Conservation (phyloP, 2,329 filamentous ascomycete species). For the Chrysoporthe cubensis region DNA sequence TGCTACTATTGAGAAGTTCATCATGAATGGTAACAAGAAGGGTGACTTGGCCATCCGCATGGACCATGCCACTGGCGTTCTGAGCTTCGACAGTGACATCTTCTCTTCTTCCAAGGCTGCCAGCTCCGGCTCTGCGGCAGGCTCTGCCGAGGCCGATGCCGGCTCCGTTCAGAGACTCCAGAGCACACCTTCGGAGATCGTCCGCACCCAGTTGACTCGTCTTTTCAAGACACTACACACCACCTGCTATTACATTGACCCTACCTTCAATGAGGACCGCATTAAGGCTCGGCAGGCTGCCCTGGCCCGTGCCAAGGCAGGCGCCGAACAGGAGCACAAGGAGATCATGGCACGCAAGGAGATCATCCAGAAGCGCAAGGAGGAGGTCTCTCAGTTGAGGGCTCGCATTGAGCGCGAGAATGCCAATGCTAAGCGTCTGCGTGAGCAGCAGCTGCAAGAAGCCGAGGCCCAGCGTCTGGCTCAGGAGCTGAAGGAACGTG, state of each 20-base stretch:
- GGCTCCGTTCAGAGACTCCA: constrained; percentile 92
- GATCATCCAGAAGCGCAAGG: constrained; percentile 95
- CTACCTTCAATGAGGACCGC: constrained; percentile 81
- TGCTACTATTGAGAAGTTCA: constrained; percentile 97
- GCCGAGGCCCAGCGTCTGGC: constrained; percentile 86
- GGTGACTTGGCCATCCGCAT: constrained; percentile 95
- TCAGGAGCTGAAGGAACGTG: constrained; percentile 91
- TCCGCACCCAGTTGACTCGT: constrained; percentile 90
- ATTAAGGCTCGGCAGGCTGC: constrained; percentile 79
- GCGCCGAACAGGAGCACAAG: constrained; percentile 88
- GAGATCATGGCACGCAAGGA: constrained; percentile 85
- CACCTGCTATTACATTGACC: constrained; percentile 95
- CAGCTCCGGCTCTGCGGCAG: constrained; percentile 80
- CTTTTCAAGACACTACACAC: constrained; percentile 89
- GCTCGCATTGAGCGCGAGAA: constrained; percentile 92
- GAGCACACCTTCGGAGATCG: constrained; percentile 97
- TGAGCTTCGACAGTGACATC: constrained; percentile 97
- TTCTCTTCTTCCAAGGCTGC: constrained; percentile 96
- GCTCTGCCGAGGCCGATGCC: constrained; percentile 84
- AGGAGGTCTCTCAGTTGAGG: constrained; percentile 85
- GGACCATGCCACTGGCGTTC: constrained; percentile 90
- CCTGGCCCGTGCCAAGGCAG: constrained; percentile 79
- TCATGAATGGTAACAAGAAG: constrained; percentile 99
- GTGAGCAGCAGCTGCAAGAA: constrained; percentile 85
- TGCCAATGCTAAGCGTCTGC: constrained; percentile 82